Evolutionary conservation across 139 green algal species (phyloP).

Genomic region (Chlamydomonas incerta): DNA sequence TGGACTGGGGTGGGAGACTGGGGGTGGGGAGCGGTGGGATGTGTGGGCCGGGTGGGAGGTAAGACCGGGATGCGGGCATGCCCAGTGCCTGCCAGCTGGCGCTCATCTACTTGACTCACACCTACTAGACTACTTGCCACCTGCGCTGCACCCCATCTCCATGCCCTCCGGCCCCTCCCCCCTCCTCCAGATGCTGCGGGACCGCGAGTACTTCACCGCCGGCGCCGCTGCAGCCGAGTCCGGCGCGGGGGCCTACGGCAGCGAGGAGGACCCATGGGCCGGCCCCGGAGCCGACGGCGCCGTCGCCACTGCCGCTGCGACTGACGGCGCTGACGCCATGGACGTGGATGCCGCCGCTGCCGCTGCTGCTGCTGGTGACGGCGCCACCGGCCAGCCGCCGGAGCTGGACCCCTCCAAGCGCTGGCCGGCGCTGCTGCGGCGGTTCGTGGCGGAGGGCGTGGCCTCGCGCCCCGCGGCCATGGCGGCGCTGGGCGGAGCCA

Average conservation of each 20-base stretch:
- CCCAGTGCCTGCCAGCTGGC: no score
- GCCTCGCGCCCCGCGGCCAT: not conserved
- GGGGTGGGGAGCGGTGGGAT: no score
- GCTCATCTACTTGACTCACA: no score
- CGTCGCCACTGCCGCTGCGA: not conserved
- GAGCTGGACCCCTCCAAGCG: constrained; percentile 16
- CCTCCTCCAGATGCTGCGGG: constrained; percentile 19
- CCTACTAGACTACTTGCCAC: no score
- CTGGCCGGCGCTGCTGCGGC: constrained; percentile 27
- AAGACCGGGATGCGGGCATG: no score
- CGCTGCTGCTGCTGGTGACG: not conserved
- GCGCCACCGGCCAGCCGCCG: not conserved
- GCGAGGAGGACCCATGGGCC: not conserved
- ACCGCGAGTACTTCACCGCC: constrained; percentile 13
- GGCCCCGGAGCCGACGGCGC: not conserved
- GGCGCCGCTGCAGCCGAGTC: not conserved
- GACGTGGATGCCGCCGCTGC: not conserved
- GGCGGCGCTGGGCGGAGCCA: constrained; percentile 50
- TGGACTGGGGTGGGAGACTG: no score
- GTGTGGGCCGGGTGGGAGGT: no score
- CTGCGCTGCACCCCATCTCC: no score
- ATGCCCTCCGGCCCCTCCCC: no score
- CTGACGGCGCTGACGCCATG: not conserved
- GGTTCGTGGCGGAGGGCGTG: constrained; percentile 9
- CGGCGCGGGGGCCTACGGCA: not conserved